These are phyloP conservation scores for Aristolochia californica DNA, from an alignment of 164 flowering plant genomes.

Conservation along the genomic window DNA sequence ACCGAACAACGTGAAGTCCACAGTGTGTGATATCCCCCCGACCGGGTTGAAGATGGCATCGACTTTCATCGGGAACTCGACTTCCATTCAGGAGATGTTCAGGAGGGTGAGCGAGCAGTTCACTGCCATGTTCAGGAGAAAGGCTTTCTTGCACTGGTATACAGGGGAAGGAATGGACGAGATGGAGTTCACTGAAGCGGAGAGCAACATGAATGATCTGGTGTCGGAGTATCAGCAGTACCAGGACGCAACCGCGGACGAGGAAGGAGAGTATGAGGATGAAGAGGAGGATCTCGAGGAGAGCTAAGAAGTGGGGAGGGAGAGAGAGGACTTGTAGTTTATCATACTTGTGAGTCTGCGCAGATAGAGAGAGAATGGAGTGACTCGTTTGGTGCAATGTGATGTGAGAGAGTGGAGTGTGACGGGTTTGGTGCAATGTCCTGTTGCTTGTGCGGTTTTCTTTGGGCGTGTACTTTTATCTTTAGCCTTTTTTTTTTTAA, in stretches of 20 bases:
- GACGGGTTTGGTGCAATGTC: too few species aligned
- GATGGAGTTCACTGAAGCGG: constrained; percentile 84
- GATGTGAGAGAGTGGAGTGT: too few species aligned
- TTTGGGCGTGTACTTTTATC: too few species aligned
- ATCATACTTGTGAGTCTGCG: too few species aligned
- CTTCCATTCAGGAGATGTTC: constrained; percentile 79
- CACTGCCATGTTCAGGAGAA: constrained; percentile 79
- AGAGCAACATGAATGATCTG: constrained; percentile 55
- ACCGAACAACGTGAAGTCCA: constrained; percentile 41
- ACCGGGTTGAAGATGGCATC: constrained; percentile 69
- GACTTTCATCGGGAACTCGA: constrained; percentile 69
- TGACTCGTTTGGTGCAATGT: too few species aligned
- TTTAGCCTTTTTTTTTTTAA: too few species aligned
- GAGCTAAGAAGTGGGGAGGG: too few species aligned
- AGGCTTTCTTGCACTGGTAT: constrained; percentile 53
- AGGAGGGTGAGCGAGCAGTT: constrained; percentile 88
- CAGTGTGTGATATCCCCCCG: constrained; percentile 35
- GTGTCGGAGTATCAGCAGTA: constrained; percentile 55
- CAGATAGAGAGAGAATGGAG: too few species aligned
- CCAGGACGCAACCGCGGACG: constrained; percentile 81
- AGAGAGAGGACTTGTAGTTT: too few species aligned
- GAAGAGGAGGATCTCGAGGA: constrained; percentile 22
- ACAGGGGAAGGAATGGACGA: constrained; percentile 58
- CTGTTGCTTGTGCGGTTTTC: too few species aligned
- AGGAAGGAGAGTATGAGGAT: constrained; percentile 41